Evolutionary conservation across 1,284 basidiomycete genomes (phyloP), one percentile per base, ranked within the genome.

Genomic region (Paramarasmius palmivorus): DNA sequence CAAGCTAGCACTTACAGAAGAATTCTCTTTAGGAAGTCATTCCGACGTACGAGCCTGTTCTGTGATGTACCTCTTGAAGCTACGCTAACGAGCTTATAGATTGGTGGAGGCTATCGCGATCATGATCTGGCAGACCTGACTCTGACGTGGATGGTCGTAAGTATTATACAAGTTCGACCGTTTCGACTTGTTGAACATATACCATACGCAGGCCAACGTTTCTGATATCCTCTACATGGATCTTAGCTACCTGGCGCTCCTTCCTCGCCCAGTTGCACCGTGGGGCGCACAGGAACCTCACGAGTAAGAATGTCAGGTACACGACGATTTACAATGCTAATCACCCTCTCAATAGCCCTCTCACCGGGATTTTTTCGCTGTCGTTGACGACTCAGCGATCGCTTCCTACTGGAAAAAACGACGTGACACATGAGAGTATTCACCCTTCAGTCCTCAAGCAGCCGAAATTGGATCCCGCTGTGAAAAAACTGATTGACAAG

Each of bases 41-140:
- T 74, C 81, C n/a, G 84, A 87, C 66, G 82, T 84, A 65, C 57
- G 72, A 65, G 25, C n/a, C 14, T 44, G 15, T 14, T n/a, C n/a
- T 53, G 4, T 9, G 19, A 8, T 12, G 20, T 8, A 45, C 23
- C 17, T 4, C 15, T 40, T 14, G 39, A 23, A 5, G 17, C 48
- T 35, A 2, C n/a, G 22, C 50, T 49, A 42, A 40, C 53, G 17
- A 62, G 52, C 46, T 48, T n/a, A 19, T 57, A 88, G 85, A 76
- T 88, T 50, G 87, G 86, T 35, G 86, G 87, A 20, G 86, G 86
- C 32, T 89, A 81, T 67, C 64, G 73, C 26, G 73, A 81, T 40
- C 87, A 87, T 63, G 87, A 89, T 59, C 65, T 89, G n/a, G 75
- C 86, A 0, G 84, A 88, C 61, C 46, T 88, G 34, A 76, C 83